Conservation (phyloP, 768 basidiomycete species). For the Floccularia luteovirens region DNA sequence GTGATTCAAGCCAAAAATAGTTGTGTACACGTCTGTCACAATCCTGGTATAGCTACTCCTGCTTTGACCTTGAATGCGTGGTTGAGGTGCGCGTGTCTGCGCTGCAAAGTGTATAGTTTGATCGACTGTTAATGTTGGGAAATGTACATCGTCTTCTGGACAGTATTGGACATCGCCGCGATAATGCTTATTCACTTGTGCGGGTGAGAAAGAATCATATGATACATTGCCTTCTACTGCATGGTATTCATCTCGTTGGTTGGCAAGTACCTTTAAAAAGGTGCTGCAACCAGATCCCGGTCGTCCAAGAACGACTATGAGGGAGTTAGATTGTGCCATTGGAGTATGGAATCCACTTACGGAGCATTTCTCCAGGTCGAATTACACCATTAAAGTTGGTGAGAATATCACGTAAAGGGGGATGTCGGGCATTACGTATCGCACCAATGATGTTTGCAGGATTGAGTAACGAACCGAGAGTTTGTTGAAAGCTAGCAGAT, state of each 20-base stretch:
- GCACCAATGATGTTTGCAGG: constrained; percentile 33
- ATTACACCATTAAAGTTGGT: constrained; percentile 57
- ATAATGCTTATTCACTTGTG: constrained; percentile 54
- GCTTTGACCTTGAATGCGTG: constrained; percentile 31
- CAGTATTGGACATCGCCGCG: constrained; percentile 79
- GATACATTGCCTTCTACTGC: constrained; percentile 59
- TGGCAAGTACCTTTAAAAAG: constrained; percentile 75
- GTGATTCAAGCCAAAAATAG: constrained; percentile 72
- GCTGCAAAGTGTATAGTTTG: constrained; percentile 70
- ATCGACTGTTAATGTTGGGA: constrained; percentile 75
- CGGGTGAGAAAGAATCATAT: constrained; percentile 70
- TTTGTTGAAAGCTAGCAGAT: constrained; percentile 45
- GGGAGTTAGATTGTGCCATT: neutral
- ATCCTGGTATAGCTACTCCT: constrained; percentile 35
- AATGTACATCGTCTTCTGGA: constrained; percentile 82
- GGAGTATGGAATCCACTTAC: constrained; percentile 31
- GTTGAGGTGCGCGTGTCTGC: constrained; percentile 57
- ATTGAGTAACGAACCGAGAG: constrained; percentile 58
- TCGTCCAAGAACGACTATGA: constrained; percentile 74
- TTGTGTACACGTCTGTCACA: constrained; percentile 49
- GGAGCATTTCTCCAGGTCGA: constrained; percentile 69
- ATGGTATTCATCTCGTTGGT: constrained; percentile 64
- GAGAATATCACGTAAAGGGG: constrained; percentile 57
- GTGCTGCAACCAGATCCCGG: constrained; percentile 85
- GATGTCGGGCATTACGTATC: constrained; percentile 44